Evolutionary conservation across 768 basidiomycete genomes (phyloP).

Genomic region (Tulasnella sp.): DNA sequence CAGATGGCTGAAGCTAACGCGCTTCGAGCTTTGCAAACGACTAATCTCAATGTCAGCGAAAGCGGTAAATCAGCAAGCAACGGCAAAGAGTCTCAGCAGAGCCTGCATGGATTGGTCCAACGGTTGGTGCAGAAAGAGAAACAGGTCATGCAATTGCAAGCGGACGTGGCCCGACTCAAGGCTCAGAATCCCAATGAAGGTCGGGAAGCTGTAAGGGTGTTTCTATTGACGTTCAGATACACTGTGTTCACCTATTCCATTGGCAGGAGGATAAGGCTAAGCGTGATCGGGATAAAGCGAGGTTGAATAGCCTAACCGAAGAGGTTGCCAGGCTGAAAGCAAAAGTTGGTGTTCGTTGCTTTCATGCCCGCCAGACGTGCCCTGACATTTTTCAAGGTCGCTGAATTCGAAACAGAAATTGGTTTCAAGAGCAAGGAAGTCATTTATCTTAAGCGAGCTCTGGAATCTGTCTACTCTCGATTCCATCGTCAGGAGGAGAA

Average conservation of each 20-base stretch:
- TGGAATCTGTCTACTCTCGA: constrained; percentile 77
- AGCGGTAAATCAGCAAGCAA: background rate
- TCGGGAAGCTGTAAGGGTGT: constrained; percentile 44
- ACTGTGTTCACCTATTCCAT: background rate
- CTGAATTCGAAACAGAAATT: constrained; percentile 37
- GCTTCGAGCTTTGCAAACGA: constrained; percentile 39
- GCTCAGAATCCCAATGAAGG: constrained; percentile 43
- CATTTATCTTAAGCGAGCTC: constrained; percentile 63
- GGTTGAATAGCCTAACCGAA: constrained; percentile 57
- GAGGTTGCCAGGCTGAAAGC: constrained; percentile 60
- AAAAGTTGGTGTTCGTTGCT: constrained; percentile 40
- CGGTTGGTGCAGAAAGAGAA: constrained; percentile 76
- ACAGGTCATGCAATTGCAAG: constrained; percentile 59
- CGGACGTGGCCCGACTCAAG: constrained; percentile 53
- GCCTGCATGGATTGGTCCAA: constrained; percentile 61
- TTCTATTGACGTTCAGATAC: background rate
- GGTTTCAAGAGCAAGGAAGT: constrained; percentile 58
- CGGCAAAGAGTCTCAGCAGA: constrained; percentile 28
- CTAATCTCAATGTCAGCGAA: constrained; percentile 21
- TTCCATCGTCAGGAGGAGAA: constrained; percentile 36
- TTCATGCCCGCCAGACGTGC: background rate
- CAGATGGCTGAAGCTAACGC: constrained; percentile 58
- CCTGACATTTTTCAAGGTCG: constrained; percentile 30
- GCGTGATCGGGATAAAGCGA: constrained; percentile 60
- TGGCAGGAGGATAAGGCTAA: constrained; percentile 56